phyloP scores from a whole-genome alignment of 1,284 basidiomycete species.

The Apiotrichum mycotoxinovorans region DNA sequence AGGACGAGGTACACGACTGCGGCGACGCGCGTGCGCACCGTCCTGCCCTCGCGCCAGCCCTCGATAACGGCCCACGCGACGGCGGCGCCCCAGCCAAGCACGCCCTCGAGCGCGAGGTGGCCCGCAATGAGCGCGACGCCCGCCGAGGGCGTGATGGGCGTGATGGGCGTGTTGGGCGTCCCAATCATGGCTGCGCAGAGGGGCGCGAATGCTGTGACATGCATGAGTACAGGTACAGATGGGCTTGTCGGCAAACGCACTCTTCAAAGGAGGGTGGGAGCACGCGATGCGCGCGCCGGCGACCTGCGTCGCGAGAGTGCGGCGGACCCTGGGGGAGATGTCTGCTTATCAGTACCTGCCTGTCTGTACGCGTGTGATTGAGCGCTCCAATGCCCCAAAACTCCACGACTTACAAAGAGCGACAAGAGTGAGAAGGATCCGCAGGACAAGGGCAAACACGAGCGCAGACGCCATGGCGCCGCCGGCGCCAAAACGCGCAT shows the following conservation, averaged over 20 bases:
- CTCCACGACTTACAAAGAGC: conserved; percentile 12
- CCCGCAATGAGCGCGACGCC: not conserved
- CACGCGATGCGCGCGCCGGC: not conserved
- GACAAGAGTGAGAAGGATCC: conserved; percentile 9
- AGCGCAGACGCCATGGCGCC: conserved; percentile 6
- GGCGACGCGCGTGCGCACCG: conserved; percentile 15
- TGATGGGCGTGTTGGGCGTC: not conserved
- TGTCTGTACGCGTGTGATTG: no score
- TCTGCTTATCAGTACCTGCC: not conserved
- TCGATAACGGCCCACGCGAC: conserved; percentile 16
- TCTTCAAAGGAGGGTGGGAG: conserved; percentile 5
- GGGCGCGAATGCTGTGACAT: conserved; percentile 1
- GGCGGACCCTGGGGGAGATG: not conserved
- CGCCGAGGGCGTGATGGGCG: not conserved
- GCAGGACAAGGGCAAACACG: conserved; percentile 3
- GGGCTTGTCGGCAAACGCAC: not conserved
- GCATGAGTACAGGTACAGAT: not conserved
- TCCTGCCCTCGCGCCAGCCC: conserved; percentile 18
- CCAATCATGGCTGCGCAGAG: conserved; percentile 3
- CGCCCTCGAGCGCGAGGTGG: conserved; percentile 9
- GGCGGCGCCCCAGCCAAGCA: conserved; percentile 13
- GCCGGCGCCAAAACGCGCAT: conserved; percentile 1
- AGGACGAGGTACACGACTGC: conserved; percentile 15
- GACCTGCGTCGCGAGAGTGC: not conserved
- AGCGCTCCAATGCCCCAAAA: not conserved